Conservation (phyloP, 2,329 filamentous ascomycete genomes). For the Atkinsonella texensis region DNA sequence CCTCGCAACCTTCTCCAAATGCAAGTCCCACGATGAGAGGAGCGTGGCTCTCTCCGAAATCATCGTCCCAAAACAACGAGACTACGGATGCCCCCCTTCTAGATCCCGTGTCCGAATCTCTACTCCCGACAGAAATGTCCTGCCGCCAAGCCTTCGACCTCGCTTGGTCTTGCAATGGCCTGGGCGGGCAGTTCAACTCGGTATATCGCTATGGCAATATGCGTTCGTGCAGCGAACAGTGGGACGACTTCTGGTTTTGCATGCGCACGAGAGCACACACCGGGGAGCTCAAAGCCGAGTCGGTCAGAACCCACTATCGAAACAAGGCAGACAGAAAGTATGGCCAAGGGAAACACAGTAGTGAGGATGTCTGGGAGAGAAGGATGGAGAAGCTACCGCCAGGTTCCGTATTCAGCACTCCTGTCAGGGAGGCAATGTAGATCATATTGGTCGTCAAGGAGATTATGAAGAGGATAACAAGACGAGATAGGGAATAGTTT, state of each 20-base stretch:
- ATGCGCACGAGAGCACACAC: constrained; percentile 66
- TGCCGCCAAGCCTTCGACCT: constrained; percentile 85
- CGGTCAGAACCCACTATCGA: constrained; percentile 56
- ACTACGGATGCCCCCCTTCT: constrained; percentile 15
- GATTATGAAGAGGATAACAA: constrained; percentile 16
- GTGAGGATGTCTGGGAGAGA: constrained; percentile 82
- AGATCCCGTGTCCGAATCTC: constrained; percentile 48
- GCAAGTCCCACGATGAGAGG: constrained; percentile 19
- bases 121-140: constrained; percentile 73
- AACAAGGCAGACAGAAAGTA: constrained; percentile 55
- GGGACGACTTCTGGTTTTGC: constrained; percentile 96
- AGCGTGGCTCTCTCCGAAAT: constrained; percentile 24
- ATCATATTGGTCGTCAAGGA: no score
- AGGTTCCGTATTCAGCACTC: constrained; percentile 32
- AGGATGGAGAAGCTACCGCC: constrained; percentile 48
- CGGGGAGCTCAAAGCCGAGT: constrained; percentile 45
- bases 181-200: constrained; percentile 84
- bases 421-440: constrained; percentile 22
- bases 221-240: constrained; percentile 68
- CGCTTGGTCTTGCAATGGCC: constrained; percentile 85
- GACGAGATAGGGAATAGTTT: constrained; percentile 21
- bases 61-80: constrained; percentile 14
- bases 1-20: constrained; percentile 16
- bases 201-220: constrained; percentile 78
- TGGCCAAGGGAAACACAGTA: constrained; percentile 51